Conservation (phyloP, 2,329 filamentous ascomycete species). For the Acrodontium crateriforme region DNA sequence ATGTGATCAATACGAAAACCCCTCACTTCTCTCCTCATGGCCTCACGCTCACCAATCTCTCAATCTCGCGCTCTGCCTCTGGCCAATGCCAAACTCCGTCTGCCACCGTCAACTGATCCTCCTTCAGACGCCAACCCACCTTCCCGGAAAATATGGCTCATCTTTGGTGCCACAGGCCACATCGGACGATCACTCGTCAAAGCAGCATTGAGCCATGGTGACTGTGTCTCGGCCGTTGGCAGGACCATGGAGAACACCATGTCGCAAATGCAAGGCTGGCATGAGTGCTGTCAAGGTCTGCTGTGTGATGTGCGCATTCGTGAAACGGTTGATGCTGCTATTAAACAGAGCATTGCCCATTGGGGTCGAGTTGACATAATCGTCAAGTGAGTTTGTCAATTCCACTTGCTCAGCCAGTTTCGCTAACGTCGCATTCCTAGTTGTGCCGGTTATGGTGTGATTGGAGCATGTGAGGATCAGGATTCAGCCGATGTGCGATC, state of each 20-base stretch:
- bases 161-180: conserved; percentile 94
- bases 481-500: conserved; percentile 89
- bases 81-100: conserved; percentile 34
- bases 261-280: conserved; percentile 57
- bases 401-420: background rate
- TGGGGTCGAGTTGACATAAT: conserved; percentile 74
- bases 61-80: conserved; percentile 3
- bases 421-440: conserved; percentile 18
- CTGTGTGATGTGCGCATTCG: conserved; percentile 80
- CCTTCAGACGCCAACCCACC: conserved; percentile 56
- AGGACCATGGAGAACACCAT: conserved; percentile 63
- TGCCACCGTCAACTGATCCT: conserved; percentile 78
- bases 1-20: too few species aligned
- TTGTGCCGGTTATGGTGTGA: conserved; percentile 89
- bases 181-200: conserved; percentile 87
- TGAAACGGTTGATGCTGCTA: conserved; percentile 59
- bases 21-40: background rate
- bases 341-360: conserved; percentile 54
- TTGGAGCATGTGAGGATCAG: conserved; percentile 91
- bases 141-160: conserved; percentile 77
- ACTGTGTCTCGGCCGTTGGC: conserved; percentile 76
- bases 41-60: conserved; percentile 2
- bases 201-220: conserved; percentile 62
- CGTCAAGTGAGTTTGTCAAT: conserved; percentile 49
- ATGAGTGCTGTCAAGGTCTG: conserved; percentile 60